Evolutionary conservation across 257 asterid genomes (phyloP).

Genomic region (Solanum pennellii): DNA sequence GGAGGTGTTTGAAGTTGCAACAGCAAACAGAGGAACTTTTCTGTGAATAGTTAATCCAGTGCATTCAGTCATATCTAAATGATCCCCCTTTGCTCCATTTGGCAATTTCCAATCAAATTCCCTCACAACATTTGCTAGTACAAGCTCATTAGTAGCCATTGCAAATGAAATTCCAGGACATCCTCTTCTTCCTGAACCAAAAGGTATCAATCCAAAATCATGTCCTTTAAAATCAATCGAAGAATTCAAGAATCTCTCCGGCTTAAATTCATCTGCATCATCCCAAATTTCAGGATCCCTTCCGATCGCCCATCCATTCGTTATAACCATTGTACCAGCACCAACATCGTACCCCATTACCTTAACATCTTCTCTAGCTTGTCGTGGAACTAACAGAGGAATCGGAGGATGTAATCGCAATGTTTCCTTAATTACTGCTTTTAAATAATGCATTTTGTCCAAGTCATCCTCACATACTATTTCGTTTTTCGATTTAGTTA

Average conservation of each 20-base stretch:
- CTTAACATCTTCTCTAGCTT: conserved; percentile 23
- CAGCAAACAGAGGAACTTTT: conserved; percentile 19
- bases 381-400: conserved; percentile 34
- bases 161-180: conserved; percentile 40
- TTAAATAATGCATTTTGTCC: conserved; percentile 32
- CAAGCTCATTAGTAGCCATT: conserved; percentile 18
- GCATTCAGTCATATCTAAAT: conserved; percentile 35
- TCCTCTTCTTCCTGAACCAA: conserved; percentile 49
- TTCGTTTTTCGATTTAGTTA: background rate
- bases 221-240: conserved; percentile 27
- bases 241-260: conserved; percentile 30
- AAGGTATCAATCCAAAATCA: conserved; percentile 36
- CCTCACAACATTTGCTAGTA: conserved; percentile 27
- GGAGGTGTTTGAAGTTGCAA: conserved; percentile 3
- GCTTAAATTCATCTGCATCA: conserved; percentile 31
- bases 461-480: conserved; percentile 17
- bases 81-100: conserved; percentile 6
- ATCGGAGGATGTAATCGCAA: conserved; percentile 31
- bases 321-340: conserved; percentile 16
- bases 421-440: conserved; percentile 34
- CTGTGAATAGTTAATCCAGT: conserved; percentile 19
- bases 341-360: conserved; percentile 33
- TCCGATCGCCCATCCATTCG: conserved; percentile 40
- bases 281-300: conserved; percentile 42
- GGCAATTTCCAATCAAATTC: conserved; percentile 28